Percentiles rank a stretch among this genome's conserved stretches.
These are phyloP conservation scores for Pinus albicaulis DNA, from an alignment of 75 land plant species.

Conservation along the genomic window DNA sequence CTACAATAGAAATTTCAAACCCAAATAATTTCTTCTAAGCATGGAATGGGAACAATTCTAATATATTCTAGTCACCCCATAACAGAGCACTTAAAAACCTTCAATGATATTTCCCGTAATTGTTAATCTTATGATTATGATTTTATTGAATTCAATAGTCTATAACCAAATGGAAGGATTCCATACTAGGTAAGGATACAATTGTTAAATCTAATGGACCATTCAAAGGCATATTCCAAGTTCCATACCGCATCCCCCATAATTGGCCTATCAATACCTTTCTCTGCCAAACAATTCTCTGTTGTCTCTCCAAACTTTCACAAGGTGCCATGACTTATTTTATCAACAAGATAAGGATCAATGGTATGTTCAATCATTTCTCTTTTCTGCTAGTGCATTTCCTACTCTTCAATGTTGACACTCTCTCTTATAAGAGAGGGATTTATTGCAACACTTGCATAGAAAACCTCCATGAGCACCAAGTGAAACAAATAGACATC, in stretches of 20 bases:
- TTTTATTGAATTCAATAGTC: too few relatives aligned
- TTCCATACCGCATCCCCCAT: slow-evolving; percentile 57
- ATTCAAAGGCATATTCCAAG: slow-evolving; percentile 44
- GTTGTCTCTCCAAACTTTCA: slow-evolving; percentile 74
- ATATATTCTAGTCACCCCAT: too few relatives aligned
- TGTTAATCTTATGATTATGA: too few relatives aligned
- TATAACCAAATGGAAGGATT: slow-evolving; percentile 10
- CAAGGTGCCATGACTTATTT: slow-evolving; percentile 36
- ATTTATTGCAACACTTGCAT: slow-evolving; percentile 77
- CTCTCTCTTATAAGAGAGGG: slow-evolving; percentile 76
- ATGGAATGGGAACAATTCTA: too few relatives aligned
- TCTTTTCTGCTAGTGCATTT: slow-evolving; percentile 55
- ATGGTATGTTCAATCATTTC: slow-evolving; percentile 57
- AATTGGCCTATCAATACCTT: slow-evolving; percentile 40
- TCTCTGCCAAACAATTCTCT: slow-evolving; percentile 57
- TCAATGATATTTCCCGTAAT: too few relatives aligned
- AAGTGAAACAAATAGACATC: slow-evolving; percentile 96
- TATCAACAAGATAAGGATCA: slow-evolving; percentile 49
- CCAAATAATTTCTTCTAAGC: too few relatives aligned
- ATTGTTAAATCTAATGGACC: too few relatives aligned
- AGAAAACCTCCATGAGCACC: slow-evolving; percentile 81
- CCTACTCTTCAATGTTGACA: slow-evolving; percentile 89
- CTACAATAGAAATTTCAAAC: too few relatives aligned
- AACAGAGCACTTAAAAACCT: too few relatives aligned
- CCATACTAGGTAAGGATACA: too few relatives aligned